Conservation (phyloP, 2,329 filamentous ascomycete species). For the Gremmenia infestans region DNA sequence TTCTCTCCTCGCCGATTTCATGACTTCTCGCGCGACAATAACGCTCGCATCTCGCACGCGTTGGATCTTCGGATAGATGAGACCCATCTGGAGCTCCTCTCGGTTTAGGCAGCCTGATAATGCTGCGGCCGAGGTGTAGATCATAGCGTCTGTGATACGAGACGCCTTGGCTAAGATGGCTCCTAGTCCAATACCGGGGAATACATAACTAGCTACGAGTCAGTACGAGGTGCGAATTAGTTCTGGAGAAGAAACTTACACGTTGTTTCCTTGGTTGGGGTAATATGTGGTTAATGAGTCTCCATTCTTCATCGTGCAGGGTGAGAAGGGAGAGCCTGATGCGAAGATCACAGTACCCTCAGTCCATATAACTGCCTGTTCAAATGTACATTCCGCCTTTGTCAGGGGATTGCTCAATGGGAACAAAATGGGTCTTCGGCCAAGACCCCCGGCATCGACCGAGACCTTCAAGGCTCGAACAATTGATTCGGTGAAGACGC, state of each 20-base stretch:
- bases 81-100: slow-evolving; percentile 75
- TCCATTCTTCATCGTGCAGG: slow-evolving; percentile 59
- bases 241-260: slow-evolving; percentile 84
- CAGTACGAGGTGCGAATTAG: neutral
- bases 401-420: slow-evolving; percentile 92
- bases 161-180: slow-evolving; percentile 87
- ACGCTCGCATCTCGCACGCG: slow-evolving; percentile 89
- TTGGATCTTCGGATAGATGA: slow-evolving; percentile 87
- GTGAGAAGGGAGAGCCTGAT: slow-evolving; percentile 86
- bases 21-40: slow-evolving; percentile 82
- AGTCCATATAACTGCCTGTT: slow-evolving; percentile 86
- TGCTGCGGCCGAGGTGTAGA: slow-evolving; percentile 85
- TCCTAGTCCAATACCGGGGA: slow-evolving; percentile 91
- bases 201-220: slow-evolving; percentile 74
- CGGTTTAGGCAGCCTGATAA: slow-evolving; percentile 72
- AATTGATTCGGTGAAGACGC: slow-evolving; percentile 86
- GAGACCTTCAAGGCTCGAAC: slow-evolving; percentile 65
- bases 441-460: slow-evolving; percentile 58
- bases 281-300: slow-evolving; percentile 62
- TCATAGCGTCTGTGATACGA: slow-evolving; percentile 89
- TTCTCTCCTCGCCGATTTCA: slow-evolving; percentile 82
- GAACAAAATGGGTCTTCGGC: slow-evolving; percentile 86
- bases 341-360: slow-evolving; percentile 91
- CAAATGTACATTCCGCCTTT: slow-evolving; percentile 97
- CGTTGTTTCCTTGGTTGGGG: slow-evolving; percentile 79